Conservation (phyloP, 2,329 filamentous ascomycete genomes). For the Cytospora piceae region DNA sequence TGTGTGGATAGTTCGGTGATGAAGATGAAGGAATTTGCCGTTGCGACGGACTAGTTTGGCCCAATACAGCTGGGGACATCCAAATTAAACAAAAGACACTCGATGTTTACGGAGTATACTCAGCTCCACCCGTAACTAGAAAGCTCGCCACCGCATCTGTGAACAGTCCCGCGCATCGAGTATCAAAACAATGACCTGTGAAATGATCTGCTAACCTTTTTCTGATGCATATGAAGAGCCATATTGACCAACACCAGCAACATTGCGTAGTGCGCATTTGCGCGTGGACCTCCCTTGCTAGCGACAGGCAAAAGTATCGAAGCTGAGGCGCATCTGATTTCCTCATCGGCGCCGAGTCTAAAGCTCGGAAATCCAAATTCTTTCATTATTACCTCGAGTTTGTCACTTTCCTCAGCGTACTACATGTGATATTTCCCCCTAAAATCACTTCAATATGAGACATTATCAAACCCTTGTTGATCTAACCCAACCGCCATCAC, state of each 20-base stretch:
- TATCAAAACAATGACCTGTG: neutral
- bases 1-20: neutral
- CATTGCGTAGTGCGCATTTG: constrained; percentile 24
- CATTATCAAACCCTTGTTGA: too few relatives aligned
- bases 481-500: too few relatives aligned
- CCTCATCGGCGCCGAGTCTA: neutral
- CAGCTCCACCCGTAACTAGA: neutral
- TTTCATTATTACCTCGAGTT: neutral
- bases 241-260: neutral
- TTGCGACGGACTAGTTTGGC: neutral
- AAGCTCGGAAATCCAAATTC: neutral
- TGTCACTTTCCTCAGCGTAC: neutral
- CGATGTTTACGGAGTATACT: neutral
- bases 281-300: neutral
- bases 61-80: neutral
- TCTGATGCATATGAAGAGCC: neutral
- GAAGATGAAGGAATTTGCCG: neutral
- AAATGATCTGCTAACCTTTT: neutral
- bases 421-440: neutral
- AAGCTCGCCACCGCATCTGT: neutral
- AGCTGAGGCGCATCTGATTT: neutral
- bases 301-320: neutral
- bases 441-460: neutral
- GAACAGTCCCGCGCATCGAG: too few relatives aligned
- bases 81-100: neutral